Percentiles rank a stretch among this genome's conserved stretches.
Evolutionary conservation across 2,329 filamentous ascomycete species (phyloP).

Genomic region (Xylaria multiplex): DNA sequence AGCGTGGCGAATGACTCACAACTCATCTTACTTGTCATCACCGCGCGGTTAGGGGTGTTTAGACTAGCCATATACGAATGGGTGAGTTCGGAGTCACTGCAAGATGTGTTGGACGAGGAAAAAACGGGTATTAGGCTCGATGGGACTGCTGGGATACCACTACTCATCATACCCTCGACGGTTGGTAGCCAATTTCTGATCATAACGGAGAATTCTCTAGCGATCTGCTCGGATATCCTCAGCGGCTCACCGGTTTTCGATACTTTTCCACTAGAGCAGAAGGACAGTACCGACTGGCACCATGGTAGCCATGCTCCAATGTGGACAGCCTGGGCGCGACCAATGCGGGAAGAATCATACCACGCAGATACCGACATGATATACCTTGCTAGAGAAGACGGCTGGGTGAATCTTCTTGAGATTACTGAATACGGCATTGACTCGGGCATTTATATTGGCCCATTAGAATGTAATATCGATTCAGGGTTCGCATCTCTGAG

Average conservation of each 20-base stretch:
- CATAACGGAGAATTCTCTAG: slow-evolving; percentile 69
- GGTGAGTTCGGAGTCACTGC: slow-evolving; percentile 62
- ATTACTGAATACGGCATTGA: slow-evolving; percentile 67
- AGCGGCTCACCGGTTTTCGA: slow-evolving; percentile 61
- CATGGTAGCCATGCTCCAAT: slow-evolving; percentile 63
- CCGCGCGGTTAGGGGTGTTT: slow-evolving; percentile 60
- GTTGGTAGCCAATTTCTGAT: slow-evolving; percentile 76
- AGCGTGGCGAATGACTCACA: slow-evolving; percentile 71
- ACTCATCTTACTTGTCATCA: slow-evolving; percentile 78
- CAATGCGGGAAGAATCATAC: slow-evolving; percentile 72
- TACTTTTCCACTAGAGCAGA: slow-evolving; percentile 55
- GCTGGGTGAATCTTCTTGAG: slow-evolving; percentile 77
- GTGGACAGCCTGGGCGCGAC: slow-evolving; percentile 88
- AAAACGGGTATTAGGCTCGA: slow-evolving; percentile 62
- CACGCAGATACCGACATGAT: slow-evolving; percentile 77
- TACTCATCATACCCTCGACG: slow-evolving; percentile 76
- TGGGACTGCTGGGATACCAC: slow-evolving; percentile 66
- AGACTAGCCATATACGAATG: slow-evolving; percentile 70
- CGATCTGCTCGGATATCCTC: slow-evolving; percentile 65
- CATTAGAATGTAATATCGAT: slow-evolving; percentile 78
- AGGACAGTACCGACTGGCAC: slow-evolving; percentile 56
- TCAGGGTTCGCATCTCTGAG: slow-evolving; percentile 83
- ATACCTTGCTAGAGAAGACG: slow-evolving; percentile 89
- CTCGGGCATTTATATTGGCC: slow-evolving; percentile 68
- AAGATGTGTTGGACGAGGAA: slow-evolving; percentile 56